These are phyloP conservation scores for Strobilomyces dryophilus DNA, from an alignment of 768 basidiomycete species.

Conservation along the genomic window DNA sequence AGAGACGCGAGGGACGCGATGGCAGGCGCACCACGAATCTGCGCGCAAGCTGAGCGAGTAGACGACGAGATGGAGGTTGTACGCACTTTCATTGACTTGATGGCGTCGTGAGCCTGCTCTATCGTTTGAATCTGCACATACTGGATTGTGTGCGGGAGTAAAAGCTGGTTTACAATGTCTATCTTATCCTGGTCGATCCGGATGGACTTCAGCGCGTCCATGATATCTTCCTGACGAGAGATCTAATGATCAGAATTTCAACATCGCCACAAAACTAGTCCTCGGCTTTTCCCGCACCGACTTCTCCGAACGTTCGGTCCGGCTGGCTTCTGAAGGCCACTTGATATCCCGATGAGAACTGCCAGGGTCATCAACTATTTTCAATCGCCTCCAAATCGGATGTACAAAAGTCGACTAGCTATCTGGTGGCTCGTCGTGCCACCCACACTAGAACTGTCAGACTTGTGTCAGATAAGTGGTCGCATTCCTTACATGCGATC, in stretches of 20 bases:
- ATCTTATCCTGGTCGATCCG: constrained; percentile 47
- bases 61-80: neutral
- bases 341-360: neutral
- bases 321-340: neutral
- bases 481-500: neutral
- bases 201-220: constrained; percentile 37
- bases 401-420: neutral
- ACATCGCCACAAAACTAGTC: neutral
- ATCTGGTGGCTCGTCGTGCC: neutral
- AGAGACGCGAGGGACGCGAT: constrained; percentile 91
- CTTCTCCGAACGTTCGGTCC: neutral
- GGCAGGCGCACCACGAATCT: constrained; percentile 91
- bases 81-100: constrained; percentile 89
- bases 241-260: neutral
- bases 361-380: neutral
- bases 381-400: neutral
- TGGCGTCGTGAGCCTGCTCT: constrained; percentile 88
- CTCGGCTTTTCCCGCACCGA: too few species aligned
- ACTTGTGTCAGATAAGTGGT: too few species aligned
- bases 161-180: constrained; percentile 88
- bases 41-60: neutral
- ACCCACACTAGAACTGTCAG: too few species aligned
- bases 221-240: neutral
- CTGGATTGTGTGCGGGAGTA: constrained; percentile 74
- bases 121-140: constrained; percentile 64